These are phyloP conservation scores for Torulaspora maleeae DNA, from an alignment of 805 yeast genomes.

Conservation along the genomic window DNA sequence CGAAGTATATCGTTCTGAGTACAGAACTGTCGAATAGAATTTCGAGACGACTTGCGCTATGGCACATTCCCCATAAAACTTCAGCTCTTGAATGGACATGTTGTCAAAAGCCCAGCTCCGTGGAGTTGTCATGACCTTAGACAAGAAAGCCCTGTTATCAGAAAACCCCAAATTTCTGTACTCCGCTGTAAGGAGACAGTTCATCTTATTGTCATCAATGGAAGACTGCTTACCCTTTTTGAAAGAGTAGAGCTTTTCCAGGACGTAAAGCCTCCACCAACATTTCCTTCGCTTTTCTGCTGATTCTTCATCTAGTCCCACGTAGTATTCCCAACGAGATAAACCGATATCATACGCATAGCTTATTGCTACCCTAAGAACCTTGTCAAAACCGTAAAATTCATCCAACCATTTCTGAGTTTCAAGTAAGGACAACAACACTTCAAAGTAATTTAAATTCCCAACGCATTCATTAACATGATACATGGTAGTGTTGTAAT, in stretches of 20 bases:
- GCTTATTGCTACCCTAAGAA: constrained; percentile 22
- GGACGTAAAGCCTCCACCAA: constrained; percentile 32
- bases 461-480: constrained; percentile 15
- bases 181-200: constrained; percentile 25
- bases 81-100: constrained; percentile 12
- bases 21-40: constrained; percentile 24
- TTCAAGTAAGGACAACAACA: constrained; percentile 23
- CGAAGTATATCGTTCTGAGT: constrained; percentile 27
- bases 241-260: constrained; percentile 20
- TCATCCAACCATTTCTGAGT: constrained; percentile 28
- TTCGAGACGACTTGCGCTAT: constrained; percentile 17
- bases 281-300: constrained; percentile 30
- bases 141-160: constrained; percentile 20
- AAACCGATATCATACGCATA: constrained; percentile 29
- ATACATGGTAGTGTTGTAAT: constrained; percentile 26
- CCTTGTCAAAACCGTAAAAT: constrained; percentile 21
- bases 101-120: constrained; percentile 15
- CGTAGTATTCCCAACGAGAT: constrained; percentile 34
- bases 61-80: constrained; percentile 24
- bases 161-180: constrained; percentile 27
- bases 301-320: constrained; percentile 30
- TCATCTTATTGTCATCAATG: constrained; percentile 22
- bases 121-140: constrained; percentile 12
- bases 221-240: constrained; percentile 22
- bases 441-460: constrained; percentile 27